Evolutionary conservation across 2,329 filamentous ascomycete genomes (phyloP), one percentile per base, ranked within the genome.

Genomic region (Ophiognomonia clavigignenti-juglandacearum): DNA sequence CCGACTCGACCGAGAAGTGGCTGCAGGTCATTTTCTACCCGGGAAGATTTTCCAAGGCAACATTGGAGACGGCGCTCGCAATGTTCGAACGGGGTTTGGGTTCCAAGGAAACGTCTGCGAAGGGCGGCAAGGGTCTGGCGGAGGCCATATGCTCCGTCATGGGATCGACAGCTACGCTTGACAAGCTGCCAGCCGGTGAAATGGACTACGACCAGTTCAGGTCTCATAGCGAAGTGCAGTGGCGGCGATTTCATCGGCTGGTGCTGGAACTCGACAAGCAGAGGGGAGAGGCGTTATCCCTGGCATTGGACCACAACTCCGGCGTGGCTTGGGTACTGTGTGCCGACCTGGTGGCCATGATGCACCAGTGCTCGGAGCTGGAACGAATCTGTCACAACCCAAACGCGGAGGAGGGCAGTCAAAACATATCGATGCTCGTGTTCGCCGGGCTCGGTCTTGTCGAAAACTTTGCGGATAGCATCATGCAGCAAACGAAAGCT

Each of bases 171-270:
- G 82, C 87, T 13, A 74, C 78, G 1, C 69, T 91, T 29, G 76
- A 79, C 37, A 81, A 80, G 45, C 73, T 71, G 24, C 69, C 80
- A 9, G 75, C 80, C 13, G 82, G 82, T 13, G 77, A 77, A 23
- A 80, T 88, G 65, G 86, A 95, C 58, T 88, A 88, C 56, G 81
- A 86, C 20, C 77, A 83, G 48, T 93, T 91, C 61, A 78, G 86
- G 47, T 71, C 74, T 27, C 83, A 88, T 26, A 83, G 85, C 44
- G 86, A 93, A 60, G 76, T 79, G 10, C 90, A 96, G 63, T 98
- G 93, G 93, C 82, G 86, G 53, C 81, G 87, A 42, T 95, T 95
- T 65, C 96, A 90, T 69, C 83, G 90, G 26, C 75, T 97, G 16
- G 76, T 95, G 16, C 75, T 87, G 11, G 91, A 96, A 61, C 71